Evolutionary conservation across 2,329 filamentous ascomycete species (phyloP), one percentile per base, ranked within the genome.

Genomic region (Xylaria multiplex): DNA sequence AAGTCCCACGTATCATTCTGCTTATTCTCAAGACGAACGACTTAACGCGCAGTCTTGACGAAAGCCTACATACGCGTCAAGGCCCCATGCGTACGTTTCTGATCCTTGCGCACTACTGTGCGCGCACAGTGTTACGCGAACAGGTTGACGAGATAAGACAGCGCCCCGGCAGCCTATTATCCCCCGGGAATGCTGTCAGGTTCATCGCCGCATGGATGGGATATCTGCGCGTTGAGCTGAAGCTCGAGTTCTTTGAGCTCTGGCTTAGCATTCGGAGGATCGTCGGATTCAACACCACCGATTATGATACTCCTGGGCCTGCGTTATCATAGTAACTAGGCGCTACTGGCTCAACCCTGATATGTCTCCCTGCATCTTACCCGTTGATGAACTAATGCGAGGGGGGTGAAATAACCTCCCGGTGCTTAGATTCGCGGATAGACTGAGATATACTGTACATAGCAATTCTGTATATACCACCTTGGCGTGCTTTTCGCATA

Each of bases 11-110:
- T 50, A 93, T 99, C 70, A 97, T 99, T 61, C 85, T 99, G 13
- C 84, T 99, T 32, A 98, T 99, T 71, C 85, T 99, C 68, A 99
- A 99, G 82, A 99, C 96, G 2, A 99, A 99, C 77, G 96, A 99
- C 80, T 83, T 99, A 45, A 99, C 96, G 16, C 89, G 96, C 70
- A 96, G 91, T 73, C 86, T 99, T 19, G 96, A 99, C 77, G 96
- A 99, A 82, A 94, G 91, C 75, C 83, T 96, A 43, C 91, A 94
- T 62, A 96, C 92, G 0, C 84, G 86, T 6, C 85, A 87, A 68
- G 89, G 89, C 0, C 88, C 89, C 2, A 85, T 90, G 69, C 84
- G 88, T 54, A 86, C 82, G 14, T 91, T 91, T 72, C 80, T 91
- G 75, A 91, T 92, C 69, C 81, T 92, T 32, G 89, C 89, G 2